These are phyloP conservation scores for Orbilia ellipsospora DNA, from an alignment of 2,329 filamentous ascomycete species.

Conservation along the genomic window DNA sequence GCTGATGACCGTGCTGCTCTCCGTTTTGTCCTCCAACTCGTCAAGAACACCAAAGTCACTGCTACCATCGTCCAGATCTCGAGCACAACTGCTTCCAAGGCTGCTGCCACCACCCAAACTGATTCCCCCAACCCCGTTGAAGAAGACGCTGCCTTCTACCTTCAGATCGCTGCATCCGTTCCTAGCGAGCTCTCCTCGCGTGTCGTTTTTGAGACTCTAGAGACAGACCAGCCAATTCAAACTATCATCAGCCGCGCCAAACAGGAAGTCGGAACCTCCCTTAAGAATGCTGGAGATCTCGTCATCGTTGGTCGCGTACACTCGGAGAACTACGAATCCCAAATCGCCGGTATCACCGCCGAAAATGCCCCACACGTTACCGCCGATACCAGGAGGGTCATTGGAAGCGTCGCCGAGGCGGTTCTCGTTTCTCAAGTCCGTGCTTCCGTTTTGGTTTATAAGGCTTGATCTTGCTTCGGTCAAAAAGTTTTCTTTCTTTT, in stretches of 20 bases:
- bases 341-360: slow-evolving; percentile 55
- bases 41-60: slow-evolving; percentile 80
- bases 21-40: slow-evolving; percentile 83
- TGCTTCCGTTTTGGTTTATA: slow-evolving; percentile 51
- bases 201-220: slow-evolving; percentile 68
- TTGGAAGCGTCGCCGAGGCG: slow-evolving; percentile 72
- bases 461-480: slow-evolving; percentile 14
- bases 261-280: slow-evolving; percentile 70
- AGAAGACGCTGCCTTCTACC: slow-evolving; percentile 69
- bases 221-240: slow-evolving; percentile 57
- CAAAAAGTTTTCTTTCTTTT: not conserved
- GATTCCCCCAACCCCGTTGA: slow-evolving; percentile 59
- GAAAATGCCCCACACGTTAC: slow-evolving; percentile 58
- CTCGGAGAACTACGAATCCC: slow-evolving; percentile 41
- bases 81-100: slow-evolving; percentile 26
- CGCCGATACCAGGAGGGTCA: slow-evolving; percentile 66
- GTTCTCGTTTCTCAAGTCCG: slow-evolving; percentile 47
- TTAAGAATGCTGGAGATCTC: slow-evolving; percentile 76
- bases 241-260: slow-evolving; percentile 64
- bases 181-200: slow-evolving; percentile 67
- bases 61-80: slow-evolving; percentile 76
- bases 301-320: slow-evolving; percentile 73
- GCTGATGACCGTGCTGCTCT: slow-evolving; percentile 83
- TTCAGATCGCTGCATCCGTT: slow-evolving; percentile 69
- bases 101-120: slow-evolving; percentile 53